Evolutionary conservation across 345 rosid species (phyloP), one percentile per base, ranked within the genome.

Genomic region (Camelina sativa): DNA sequence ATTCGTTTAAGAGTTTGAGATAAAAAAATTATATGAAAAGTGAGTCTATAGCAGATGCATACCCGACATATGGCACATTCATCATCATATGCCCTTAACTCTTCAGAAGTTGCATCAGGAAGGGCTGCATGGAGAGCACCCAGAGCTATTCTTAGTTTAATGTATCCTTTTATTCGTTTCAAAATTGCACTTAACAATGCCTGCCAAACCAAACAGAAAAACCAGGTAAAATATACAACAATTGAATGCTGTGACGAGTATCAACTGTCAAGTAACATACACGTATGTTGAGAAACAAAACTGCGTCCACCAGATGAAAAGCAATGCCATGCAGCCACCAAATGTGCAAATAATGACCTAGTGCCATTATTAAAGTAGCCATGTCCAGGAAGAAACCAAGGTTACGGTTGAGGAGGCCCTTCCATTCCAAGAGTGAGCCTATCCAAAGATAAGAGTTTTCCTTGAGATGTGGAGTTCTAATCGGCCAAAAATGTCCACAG

Each of bases 51-150:
- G 56, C 47, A 43, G 34, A 68, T 71, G 68, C 84, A 84, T 90
- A 95, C 98, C 89, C 99, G 85, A 75, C 99, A 95, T 56, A 95
- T 95, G 74, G 98, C 99, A 87, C 99, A 95, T 83, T 95, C 99
- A 82, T 95, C 98, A 73, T 95, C 94, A 78, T 86, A 95, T 72
- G 90, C 87, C 44, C 71, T 85, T 68, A 95, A 81, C 88, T 92
- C 98, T 72, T 86, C 97, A 56, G 87, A 79, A 58, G 98, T 90
- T 62, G 99, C 99, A 85, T 95, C 96, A 76, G 99, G 98, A 81
- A 95, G 98, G 65, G 98, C 99, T 15, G 98, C 99, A 82, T 95
- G 99, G 78, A 95, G 96, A 64, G 93, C 76, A 4, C 91, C 87
- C 59, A 95, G 80, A 78, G 99, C 98, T 73, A 84, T 85, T 88